Evolutionary conservation across 306 rosid species (phyloP).

Genomic region (Mimosa pudica): DNA sequence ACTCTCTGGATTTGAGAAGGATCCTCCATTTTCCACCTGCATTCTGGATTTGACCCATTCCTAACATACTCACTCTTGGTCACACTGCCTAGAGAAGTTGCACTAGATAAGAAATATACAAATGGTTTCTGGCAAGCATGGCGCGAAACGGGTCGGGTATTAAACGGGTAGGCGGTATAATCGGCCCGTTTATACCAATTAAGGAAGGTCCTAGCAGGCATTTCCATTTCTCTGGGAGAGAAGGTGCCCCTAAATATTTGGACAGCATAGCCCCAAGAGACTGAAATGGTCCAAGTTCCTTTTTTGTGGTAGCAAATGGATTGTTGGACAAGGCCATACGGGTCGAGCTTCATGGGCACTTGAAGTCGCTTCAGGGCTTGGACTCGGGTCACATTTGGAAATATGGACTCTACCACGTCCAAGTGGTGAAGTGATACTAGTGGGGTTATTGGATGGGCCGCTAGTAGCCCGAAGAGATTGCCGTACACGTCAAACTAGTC

Average conservation of each 20-base stretch:
- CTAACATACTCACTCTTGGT: constrained; percentile 46
- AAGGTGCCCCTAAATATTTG: constrained; percentile 67
- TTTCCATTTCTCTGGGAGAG: constrained; percentile 62
- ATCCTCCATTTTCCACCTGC: constrained; percentile 66
- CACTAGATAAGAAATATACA: constrained; percentile 49
- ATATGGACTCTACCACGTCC: constrained; percentile 71
- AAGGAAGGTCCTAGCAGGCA: constrained; percentile 64
- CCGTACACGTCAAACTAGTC: constrained; percentile 74
- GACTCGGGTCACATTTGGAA: constrained; percentile 53
- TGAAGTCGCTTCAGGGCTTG: constrained; percentile 55
- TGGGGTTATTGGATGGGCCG: constrained; percentile 77
- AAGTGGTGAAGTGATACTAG: constrained; percentile 76
- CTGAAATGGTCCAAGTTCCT: constrained; percentile 65
- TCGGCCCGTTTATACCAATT: constrained; percentile 66
- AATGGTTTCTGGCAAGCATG: constrained; percentile 62
- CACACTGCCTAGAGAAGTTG: neutral
- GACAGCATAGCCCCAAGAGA: constrained; percentile 76
- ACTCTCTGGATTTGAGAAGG: constrained; percentile 50
- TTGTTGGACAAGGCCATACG: constrained; percentile 65
- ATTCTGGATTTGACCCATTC: constrained; percentile 31
- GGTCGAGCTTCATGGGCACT: constrained; percentile 53
- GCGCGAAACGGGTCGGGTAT: constrained; percentile 51
- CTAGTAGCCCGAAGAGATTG: constrained; percentile 66
- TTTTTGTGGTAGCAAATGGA: constrained; percentile 73
- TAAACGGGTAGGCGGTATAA: constrained; percentile 51